phyloP scores from a whole-genome alignment of 257 asterid genomes.

The Solanum medicagineum region DNA sequence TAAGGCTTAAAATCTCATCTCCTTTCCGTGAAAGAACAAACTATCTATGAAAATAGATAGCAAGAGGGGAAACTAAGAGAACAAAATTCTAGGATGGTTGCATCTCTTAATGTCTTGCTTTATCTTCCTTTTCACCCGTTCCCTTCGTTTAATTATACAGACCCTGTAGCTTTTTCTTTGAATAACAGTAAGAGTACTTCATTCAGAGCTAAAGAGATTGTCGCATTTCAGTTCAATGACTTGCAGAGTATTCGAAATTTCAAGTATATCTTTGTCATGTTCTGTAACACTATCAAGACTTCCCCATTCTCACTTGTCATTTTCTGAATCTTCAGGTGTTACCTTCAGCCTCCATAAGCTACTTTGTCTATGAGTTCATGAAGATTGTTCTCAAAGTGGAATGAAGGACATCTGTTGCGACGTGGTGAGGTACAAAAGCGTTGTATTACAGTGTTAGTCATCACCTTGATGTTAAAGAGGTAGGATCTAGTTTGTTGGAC shows the following conservation, averaged over 20 bases:
- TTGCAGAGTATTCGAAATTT: background rate
- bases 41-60: background rate
- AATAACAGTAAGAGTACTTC: background rate
- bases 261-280: background rate
- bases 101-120: background rate
- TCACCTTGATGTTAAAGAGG: background rate
- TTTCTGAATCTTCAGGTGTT: constrained; percentile 44
- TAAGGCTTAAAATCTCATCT: background rate
- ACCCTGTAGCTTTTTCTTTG: background rate
- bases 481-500: background rate
- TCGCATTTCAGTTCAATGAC: background rate
- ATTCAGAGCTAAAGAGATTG: background rate
- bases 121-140: background rate
- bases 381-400: constrained; percentile 82
- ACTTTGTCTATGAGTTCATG: constrained; percentile 89
- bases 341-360: constrained; percentile 95
- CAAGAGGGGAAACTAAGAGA: background rate
- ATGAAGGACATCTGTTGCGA: constrained; percentile 15
- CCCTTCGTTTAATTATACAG: background rate
- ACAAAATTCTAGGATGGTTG: background rate
- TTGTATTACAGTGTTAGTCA: background rate
- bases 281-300: background rate
- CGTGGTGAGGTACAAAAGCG: background rate
- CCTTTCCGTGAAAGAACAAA: background rate
- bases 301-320: background rate